Percentiles rank a stretch among this genome's conserved stretches.
Evolutionary conservation across 345 rosid species (phyloP).

Genomic region (rapeseed (Brassica napus)): DNA sequence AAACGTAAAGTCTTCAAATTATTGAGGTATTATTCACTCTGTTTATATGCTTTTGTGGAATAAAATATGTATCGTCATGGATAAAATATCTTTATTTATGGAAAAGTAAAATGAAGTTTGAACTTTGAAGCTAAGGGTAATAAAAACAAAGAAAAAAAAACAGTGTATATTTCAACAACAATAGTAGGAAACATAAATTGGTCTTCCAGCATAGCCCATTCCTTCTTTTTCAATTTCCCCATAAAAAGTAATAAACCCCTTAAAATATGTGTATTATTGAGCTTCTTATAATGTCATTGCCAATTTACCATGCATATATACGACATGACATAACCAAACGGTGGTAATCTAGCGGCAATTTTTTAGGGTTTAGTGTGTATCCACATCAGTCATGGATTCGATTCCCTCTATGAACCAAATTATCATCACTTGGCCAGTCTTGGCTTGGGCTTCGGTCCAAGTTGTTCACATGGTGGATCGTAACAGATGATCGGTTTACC

Average conservation of each 20-base stretch:
- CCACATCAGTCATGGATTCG: no score
- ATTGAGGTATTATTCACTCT: slow-evolving; percentile 37
- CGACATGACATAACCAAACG: neutral
- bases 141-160: neutral
- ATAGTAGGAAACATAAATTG: slow-evolving; percentile 31
- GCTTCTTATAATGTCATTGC: slow-evolving; percentile 3
- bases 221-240: neutral
- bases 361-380: no score
- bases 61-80: slow-evolving; percentile 29
- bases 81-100: slow-evolving; percentile 27
- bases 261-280: neutral
- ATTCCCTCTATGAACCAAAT: no score
- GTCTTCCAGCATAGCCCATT: slow-evolving; percentile 38
- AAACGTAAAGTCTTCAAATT: slow-evolving; percentile 33
- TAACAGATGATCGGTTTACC: no score
- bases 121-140: slow-evolving; percentile 34
- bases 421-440: no score
- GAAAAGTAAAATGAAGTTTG: slow-evolving; percentile 31
- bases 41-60: slow-evolving; percentile 33
- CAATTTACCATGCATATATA: slow-evolving; percentile 14
- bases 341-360: no score
- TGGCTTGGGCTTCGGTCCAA: no score
- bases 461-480: no score
- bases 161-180: slow-evolving; percentile 37
- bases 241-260: neutral